Percentiles rank a stretch among this genome's conserved stretches.
These are phyloP conservation scores for Aspergillus ochraceus DNA, from an alignment of 2,329 filamentous ascomycete genomes.

Conservation along the genomic window DNA sequence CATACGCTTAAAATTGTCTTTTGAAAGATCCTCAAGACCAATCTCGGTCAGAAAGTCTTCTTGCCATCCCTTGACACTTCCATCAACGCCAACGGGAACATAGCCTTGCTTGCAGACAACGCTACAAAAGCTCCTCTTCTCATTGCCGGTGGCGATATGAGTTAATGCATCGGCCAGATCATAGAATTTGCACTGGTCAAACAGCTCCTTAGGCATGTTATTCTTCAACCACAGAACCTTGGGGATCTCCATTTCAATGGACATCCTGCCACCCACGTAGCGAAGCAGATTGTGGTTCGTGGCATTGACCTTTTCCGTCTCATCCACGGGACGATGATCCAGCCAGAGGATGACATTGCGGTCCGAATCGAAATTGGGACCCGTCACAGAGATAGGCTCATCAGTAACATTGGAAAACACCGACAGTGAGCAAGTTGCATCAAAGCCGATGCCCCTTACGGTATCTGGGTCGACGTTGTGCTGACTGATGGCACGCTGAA, in stretches of 20 bases:
- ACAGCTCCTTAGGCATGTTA: conserved; percentile 89
- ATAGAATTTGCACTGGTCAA: conserved; percentile 94
- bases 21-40: conserved; percentile 77
- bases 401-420: conserved; percentile 89
- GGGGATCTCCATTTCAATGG: conserved; percentile 98
- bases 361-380: conserved; percentile 82
- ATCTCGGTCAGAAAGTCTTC: conserved; percentile 88
- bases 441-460: conserved; percentile 91
- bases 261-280: conserved; percentile 98
- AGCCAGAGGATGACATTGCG: conserved; percentile 97
- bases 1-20: conserved; percentile 89
- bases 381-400: conserved; percentile 87
- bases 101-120: conserved; percentile 97
- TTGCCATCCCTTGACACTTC: conserved; percentile 97
- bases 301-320: conserved; percentile 90
- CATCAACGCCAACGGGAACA: conserved; percentile 94
- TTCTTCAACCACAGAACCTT: conserved; percentile 99
- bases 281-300: conserved; percentile 89
- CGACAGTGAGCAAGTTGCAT: conserved; percentile 95
- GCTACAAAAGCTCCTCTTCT: conserved; percentile 91
- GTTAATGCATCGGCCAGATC: conserved; percentile 91
- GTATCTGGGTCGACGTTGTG: conserved; percentile 73
- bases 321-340: conserved; percentile 86
- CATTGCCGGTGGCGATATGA: conserved; percentile 87
- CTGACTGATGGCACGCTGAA: conserved; percentile 78